Percentiles rank a stretch among this genome's conserved stretches.
These are phyloP conservation scores for Madurella fahalii DNA, from an alignment of 2,329 filamentous ascomycete species.

Conservation along the genomic window DNA sequence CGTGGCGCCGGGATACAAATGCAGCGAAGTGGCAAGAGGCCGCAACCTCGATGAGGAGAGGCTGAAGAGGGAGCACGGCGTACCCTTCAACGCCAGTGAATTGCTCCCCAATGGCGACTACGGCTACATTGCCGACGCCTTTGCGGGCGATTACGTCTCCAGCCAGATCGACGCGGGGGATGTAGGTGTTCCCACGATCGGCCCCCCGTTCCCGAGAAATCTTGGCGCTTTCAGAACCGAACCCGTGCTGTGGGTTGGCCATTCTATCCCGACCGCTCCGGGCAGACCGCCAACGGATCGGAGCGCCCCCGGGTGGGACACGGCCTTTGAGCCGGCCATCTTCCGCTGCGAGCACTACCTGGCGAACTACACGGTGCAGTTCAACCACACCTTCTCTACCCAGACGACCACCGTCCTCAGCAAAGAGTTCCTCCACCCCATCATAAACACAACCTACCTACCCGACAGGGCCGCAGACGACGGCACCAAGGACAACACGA, in stretches of 20 bases:
- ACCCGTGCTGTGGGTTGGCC: slow-evolving; percentile 39
- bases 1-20: slow-evolving; percentile 38
- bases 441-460: slow-evolving; percentile 35
- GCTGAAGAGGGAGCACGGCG: slow-evolving; percentile 20
- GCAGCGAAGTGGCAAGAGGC: slow-evolving; percentile 32
- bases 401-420: slow-evolving; percentile 29
- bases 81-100: slow-evolving; percentile 32
- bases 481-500: slow-evolving; percentile 36
- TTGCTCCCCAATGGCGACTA: slow-evolving; percentile 32
- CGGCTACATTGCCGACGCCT: slow-evolving; percentile 33
- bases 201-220: slow-evolving; percentile 29
- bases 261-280: slow-evolving; percentile 26
- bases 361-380: slow-evolving; percentile 33
- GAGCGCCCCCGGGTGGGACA: slow-evolving; percentile 28
- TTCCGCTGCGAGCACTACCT: slow-evolving; percentile 38
- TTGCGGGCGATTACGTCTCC: slow-evolving; percentile 33
- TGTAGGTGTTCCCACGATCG: slow-evolving; percentile 31
- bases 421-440: slow-evolving; percentile 27
- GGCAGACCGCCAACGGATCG: slow-evolving; percentile 23
- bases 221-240: slow-evolving; percentile 37
- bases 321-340: slow-evolving; percentile 34
- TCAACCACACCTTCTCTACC: slow-evolving; percentile 31
- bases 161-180: slow-evolving; percentile 29
- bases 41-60: slow-evolving; percentile 25
- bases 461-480: slow-evolving; percentile 29